Conservation (phyloP, 768 basidiomycete genomes). For the Cantharellus anzutake region DNA sequence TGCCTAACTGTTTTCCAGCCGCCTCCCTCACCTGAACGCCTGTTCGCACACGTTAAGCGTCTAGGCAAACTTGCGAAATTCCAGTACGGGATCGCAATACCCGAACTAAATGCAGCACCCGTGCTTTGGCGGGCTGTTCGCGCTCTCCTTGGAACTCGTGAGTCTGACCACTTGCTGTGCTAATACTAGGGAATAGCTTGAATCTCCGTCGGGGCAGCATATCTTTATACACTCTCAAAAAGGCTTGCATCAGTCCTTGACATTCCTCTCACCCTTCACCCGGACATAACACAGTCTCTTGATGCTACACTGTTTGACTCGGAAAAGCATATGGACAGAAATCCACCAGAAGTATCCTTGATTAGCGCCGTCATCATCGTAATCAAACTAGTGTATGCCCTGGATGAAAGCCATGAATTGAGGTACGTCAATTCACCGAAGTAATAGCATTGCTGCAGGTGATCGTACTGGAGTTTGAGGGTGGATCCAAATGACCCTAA, state of each 20-base stretch:
- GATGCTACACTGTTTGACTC: constrained; percentile 14
- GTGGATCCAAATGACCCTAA: constrained; percentile 32
- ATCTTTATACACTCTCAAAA: constrained; percentile 45
- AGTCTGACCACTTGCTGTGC: constrained; percentile 16
- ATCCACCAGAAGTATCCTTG: constrained; percentile 48
- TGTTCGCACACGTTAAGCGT: constrained; percentile 11
- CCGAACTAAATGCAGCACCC: constrained; percentile 57
- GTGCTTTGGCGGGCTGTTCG: constrained; percentile 60
- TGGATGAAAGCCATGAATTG: constrained; percentile 50
- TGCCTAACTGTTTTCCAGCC: too few relatives aligned
- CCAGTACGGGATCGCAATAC: constrained; percentile 39
- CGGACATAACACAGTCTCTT: constrained; percentile 23
- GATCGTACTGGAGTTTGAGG: constrained; percentile 9
- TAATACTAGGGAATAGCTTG: constrained; percentile 10
- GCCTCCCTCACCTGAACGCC: too few relatives aligned
- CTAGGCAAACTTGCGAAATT: constrained; percentile 38
- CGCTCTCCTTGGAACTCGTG: constrained; percentile 55
- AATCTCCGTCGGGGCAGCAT: constrained; percentile 24
- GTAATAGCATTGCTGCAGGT: not conserved
- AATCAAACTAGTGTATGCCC: constrained; percentile 70
- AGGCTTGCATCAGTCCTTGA: constrained; percentile 34
- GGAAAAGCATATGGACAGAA: constrained; percentile 14
- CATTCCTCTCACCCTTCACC: constrained; percentile 40
- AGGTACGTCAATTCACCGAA: constrained; percentile 5
- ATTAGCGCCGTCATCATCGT: constrained; percentile 42